Evolutionary conservation across 805 yeast species (phyloP), one percentile per base, ranked within the genome.

Genomic region (Candida silvicultrix): DNA sequence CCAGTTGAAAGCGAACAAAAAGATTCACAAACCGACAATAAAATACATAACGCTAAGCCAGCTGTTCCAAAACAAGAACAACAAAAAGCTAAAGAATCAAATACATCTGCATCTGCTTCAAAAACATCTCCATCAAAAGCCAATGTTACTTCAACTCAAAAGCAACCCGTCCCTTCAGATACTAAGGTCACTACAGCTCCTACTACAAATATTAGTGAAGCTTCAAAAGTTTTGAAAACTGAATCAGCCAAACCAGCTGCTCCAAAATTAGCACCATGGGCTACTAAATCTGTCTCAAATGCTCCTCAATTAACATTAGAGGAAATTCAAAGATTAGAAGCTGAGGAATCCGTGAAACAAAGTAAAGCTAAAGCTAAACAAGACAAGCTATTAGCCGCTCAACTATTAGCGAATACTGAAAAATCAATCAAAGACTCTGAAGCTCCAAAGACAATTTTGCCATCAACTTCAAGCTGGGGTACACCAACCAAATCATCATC

Each of bases 191-290:
- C 32, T 3, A 6, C 36, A 18, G 19, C 9, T 21, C 7, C 52
- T 18, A 42, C 40, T 34, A 22, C 45, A 32, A 29, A 48, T 16
- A 34, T 47, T 16, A 28, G 44, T n/a, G 49, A 47, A 41, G n/a
- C 49, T 18, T 16, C 37, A 34, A 34, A 34, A 34, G 20, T 18
- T 10, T 16, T 18, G 21, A 34, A 34, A 18, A 6, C 37, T 18
- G 37, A 34, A 18, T 5, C 5, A 12, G 9, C 37, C 21, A 45
- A 45, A 32, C 22, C 50, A 21, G 40, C 37, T 19, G 38, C 54
- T 12, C 52, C 21, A 39, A 41, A 53, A 40, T 58, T 70, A 28
- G 83, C 83, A 5, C 83, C 83, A 39, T 78, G 83, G 83, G 82
- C 82, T n/a, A 49, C 57, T 1, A 55, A 59, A 20, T 48, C 56